Evolutionary conservation across 1,284 basidiomycete genomes (phyloP), one percentile per base, ranked within the genome.

Genomic region (Sanghuangporus baumii): DNA sequence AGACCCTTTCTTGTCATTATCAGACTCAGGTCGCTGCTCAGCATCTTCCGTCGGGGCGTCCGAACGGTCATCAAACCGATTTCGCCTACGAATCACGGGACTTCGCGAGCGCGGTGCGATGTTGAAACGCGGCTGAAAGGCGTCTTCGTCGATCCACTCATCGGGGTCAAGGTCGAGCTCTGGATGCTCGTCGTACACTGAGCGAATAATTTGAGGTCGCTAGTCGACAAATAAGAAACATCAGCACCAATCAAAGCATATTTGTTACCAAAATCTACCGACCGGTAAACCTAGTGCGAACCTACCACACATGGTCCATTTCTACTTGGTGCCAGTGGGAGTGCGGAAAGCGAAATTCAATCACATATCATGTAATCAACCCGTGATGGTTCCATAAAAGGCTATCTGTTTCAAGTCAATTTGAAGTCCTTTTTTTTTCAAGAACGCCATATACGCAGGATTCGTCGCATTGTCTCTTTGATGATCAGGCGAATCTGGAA

Each of bases 31-130:
- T 57, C 16, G 37, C 3, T 48, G 14, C 11, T 12, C 8, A 34
- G 50, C 51, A 20, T 50, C 46, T 20, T 51, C 14, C n/a, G 38
- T 43, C 14, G n/a, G 34, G n/a, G 26, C 36, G 8, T 11, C 34
- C 11, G 23, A 38, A n/a, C 56, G 55, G 47, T 64, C 63, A 23
- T 60, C 59, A 26, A 31, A 57, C 14, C 38, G 26, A 48, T 71
- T 69, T 34, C 73, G 72, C 23, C 80, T 79, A 26, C 84, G 80
- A 36, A 91, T 74, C 34, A 91, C 86, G 36, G 88, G 87, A 0
- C 84, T 85, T 43, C 84, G 78, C 0, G 87, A 81, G 48, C 84
- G 85, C 0, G 90, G 89, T 2, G 89, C 88, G 65, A 93, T 81
- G 69, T 91, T 87, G 70, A 87, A 84, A 65, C 86, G 74, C 7